phyloP scores from a whole-genome alignment of 1,284 basidiomycete species.

The Trichosporon sp. region DNA sequence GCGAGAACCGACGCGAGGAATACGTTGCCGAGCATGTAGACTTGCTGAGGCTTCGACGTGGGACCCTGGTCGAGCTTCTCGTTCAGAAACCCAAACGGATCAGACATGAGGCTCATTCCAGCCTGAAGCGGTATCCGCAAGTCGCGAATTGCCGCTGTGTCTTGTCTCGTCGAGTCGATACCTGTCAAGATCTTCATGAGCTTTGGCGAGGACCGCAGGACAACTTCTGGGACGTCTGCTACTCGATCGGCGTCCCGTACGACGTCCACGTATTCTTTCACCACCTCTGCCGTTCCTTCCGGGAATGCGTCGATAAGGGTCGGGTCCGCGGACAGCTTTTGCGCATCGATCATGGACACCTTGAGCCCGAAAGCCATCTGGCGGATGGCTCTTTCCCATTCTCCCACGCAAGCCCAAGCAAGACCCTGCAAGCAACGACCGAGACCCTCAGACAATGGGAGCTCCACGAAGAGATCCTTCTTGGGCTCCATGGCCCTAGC shows the following conservation, averaged over 20 bases:
- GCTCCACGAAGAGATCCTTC: background rate
- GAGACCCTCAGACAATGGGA: constrained; percentile 4
- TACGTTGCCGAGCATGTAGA: background rate
- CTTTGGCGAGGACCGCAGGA: background rate
- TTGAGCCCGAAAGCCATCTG: constrained; percentile 6
- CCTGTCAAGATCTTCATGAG: constrained; percentile 13
- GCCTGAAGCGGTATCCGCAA: constrained; percentile 2
- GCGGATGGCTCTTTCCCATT: constrained; percentile 3
- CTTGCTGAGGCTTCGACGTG: background rate
- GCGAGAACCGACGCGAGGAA: constrained; percentile 1
- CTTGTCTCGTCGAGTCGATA: background rate
- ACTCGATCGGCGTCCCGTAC: background rate
- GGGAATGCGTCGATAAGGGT: background rate
- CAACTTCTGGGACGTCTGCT: constrained; percentile 3
- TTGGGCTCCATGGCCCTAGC: background rate
- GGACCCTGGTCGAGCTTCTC: background rate
- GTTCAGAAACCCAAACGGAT: constrained; percentile 12
- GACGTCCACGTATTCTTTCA: constrained; percentile 8
- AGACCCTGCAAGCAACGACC: constrained; percentile 8
- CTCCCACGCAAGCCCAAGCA: constrained; percentile 1
- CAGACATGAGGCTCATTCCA: background rate
- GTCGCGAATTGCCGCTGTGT: background rate
- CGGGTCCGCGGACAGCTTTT: background rate
- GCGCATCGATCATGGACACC: background rate
- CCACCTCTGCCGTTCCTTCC: background rate